These are phyloP conservation scores for Boletus rex-veris DNA, from an alignment of 768 basidiomycete species.

Conservation along the genomic window DNA sequence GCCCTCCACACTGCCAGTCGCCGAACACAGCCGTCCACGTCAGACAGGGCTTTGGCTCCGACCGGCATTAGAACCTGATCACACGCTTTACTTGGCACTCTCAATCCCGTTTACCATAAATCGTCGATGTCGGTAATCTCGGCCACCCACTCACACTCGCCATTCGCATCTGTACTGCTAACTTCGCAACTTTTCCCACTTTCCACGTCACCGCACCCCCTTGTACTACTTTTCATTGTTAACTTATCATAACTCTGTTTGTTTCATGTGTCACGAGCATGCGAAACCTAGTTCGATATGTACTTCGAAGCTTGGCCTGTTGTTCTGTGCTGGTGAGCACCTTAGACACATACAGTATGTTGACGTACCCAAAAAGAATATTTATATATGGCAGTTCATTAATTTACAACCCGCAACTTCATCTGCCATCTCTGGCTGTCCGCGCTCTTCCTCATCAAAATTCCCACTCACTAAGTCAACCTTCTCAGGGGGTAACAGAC, in stretches of 20 bases:
- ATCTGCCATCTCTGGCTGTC: constrained; percentile 40
- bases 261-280: constrained; percentile 6
- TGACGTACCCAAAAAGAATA: too few species aligned
- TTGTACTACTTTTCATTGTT: constrained; percentile 22
- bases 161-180: constrained; percentile 27
- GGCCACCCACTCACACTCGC: background rate
- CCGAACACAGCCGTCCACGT: constrained; percentile 7
- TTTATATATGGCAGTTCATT: too few species aligned
- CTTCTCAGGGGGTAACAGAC: constrained; percentile 38
- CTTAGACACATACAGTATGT: too few species aligned
- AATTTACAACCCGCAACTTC: constrained; percentile 12
- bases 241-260: constrained; percentile 17
- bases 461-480: constrained; percentile 37
- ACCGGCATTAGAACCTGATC: constrained; percentile 27
- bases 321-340: background rate
- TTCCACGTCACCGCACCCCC: constrained; percentile 3
- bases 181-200: constrained; percentile 11
- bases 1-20: constrained; percentile 49
- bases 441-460: constrained; percentile 52
- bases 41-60: constrained; percentile 14
- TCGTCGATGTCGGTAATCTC: constrained; percentile 2
- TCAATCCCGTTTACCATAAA: constrained; percentile 1
- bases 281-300: background rate
- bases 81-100: background rate
- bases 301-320: background rate